phyloP scores from a whole-genome alignment of 1,139 yeast genomes.

The Pichia kudriavzevii region DNA sequence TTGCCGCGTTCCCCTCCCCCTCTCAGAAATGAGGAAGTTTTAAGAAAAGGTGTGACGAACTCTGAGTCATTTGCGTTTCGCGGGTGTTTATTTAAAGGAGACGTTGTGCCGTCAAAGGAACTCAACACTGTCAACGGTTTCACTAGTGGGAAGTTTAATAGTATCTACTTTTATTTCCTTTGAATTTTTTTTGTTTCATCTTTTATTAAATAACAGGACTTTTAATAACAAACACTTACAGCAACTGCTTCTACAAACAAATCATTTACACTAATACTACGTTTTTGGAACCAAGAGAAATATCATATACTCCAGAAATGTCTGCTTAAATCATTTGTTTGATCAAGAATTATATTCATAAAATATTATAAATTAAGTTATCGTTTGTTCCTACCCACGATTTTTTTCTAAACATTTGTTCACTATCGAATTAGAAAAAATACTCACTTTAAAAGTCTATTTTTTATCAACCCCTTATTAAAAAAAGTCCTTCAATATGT shows the following conservation, averaged over 20 bases:
- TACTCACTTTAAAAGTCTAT: constrained; percentile 14
- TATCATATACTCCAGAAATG: constrained; percentile 19
- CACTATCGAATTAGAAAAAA: constrained; percentile 4
- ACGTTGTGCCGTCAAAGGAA: too few species aligned
- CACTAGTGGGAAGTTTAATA: too few species aligned
- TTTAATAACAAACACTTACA: background rate
- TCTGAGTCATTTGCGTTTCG: too few species aligned
- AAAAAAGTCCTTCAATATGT: constrained; percentile 7
- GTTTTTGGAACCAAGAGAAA: constrained; percentile 4
- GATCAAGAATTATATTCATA: constrained; percentile 1
- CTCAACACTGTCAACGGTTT: too few species aligned
- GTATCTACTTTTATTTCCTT: constrained; percentile 2
- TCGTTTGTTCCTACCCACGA: too few species aligned
- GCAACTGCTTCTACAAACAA: constrained; percentile 16
- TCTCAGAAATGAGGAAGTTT: too few species aligned
- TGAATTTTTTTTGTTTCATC: background rate
- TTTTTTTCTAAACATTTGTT: constrained; percentile 1
- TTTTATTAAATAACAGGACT: constrained; percentile 2
- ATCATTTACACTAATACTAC: constrained; percentile 1
- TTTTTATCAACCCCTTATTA: constrained; percentile 7
- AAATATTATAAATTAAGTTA: background rate
- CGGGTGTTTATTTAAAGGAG: too few species aligned
- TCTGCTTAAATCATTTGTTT: constrained; percentile 24
- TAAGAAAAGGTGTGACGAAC: too few species aligned
- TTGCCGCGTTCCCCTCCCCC: too few species aligned